A percentile compares a stretch with the other conserved stretches of the same genome.
Conservation (phyloP, 176 grass and related monocot species). For the Raddia distichophylla region DNA sequence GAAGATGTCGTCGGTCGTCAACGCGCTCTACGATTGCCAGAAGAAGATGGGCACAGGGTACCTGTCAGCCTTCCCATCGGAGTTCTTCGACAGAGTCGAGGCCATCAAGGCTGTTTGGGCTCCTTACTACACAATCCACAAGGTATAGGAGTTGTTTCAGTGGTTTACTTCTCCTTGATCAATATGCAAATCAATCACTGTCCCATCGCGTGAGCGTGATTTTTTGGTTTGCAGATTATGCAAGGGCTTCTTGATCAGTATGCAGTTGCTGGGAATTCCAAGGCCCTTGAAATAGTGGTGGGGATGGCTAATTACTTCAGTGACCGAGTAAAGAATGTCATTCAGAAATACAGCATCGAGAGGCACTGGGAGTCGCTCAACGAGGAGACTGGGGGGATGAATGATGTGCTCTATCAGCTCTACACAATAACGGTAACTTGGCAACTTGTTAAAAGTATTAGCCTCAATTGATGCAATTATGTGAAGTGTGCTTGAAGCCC, state of each 20-base stretch:
- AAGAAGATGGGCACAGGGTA: constrained; percentile 87
- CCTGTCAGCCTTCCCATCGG: constrained; percentile 81
- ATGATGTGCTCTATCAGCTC: constrained; percentile 91
- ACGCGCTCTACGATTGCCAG: constrained; percentile 71
- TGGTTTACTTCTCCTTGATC: neutral
- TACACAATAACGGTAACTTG: constrained; percentile 72
- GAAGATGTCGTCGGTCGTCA: constrained; percentile 65
- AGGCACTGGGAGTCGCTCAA: constrained; percentile 87
- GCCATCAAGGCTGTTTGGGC: constrained; percentile 79
- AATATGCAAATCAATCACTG: constrained; percentile 2
- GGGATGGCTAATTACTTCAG: constrained; percentile 93
- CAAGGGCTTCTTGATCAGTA: constrained; percentile 98
- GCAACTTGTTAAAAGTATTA: neutral
- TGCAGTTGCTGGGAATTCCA: constrained; percentile 54
- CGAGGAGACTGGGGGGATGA: constrained; percentile 98
- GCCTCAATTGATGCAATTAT: constrained; percentile 14
- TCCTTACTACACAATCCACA: constrained; percentile 97
- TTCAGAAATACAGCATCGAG: constrained; percentile 91
- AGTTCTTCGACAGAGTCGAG: constrained; percentile 87
- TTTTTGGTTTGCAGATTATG: constrained; percentile 69
- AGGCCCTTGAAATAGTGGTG: constrained; percentile 74
- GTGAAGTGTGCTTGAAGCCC: neutral
- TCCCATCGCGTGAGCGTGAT: neutral
- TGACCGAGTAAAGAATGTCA: constrained; percentile 83
- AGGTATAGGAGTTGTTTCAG: constrained; percentile 49